Percentiles rank a stretch among this genome's conserved stretches.
Conservation (phyloP, 108 stramenopile genomes). For the Skeletonema grethae region DNA sequence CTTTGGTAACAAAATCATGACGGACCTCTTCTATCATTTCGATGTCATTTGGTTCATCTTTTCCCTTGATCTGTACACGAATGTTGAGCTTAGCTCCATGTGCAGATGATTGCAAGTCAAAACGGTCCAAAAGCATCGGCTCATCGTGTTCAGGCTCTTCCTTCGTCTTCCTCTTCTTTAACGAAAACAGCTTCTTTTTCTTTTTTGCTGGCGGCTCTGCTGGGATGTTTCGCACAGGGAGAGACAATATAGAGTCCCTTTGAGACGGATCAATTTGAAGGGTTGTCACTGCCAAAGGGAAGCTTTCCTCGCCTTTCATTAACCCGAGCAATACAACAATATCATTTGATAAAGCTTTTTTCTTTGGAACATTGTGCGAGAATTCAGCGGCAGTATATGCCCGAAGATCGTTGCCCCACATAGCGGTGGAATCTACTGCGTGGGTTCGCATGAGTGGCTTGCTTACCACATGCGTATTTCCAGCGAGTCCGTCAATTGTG, state of each 20-base stretch:
- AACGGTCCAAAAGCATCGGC: neutral
- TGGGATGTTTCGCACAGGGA: neutral
- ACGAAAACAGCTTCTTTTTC: neutral
- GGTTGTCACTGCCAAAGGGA: neutral
- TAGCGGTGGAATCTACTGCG: neutral
- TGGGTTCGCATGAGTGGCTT: neutral
- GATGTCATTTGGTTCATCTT: neutral
- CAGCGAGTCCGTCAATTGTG: neutral
- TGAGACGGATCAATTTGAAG: neutral
- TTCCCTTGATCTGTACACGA: neutral
- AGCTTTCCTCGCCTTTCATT: neutral
- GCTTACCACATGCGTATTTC: neutral
- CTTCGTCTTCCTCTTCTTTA: neutral
- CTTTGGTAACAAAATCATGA: neutral
- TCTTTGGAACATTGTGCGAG: neutral
- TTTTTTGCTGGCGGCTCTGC: neutral
- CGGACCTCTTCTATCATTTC: neutral
- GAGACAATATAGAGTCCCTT: neutral
- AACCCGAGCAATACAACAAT: neutral
- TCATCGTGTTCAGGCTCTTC: neutral
- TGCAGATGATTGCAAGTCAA: neutral
- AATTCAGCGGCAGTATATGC: neutral
- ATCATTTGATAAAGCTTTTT: neutral
- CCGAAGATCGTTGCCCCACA: neutral
- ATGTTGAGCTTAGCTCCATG: neutral